These are phyloP conservation scores for Nakaseomyces bracarensis DNA, from an alignment of 1,139 yeast genomes.

Conservation along the genomic window DNA sequence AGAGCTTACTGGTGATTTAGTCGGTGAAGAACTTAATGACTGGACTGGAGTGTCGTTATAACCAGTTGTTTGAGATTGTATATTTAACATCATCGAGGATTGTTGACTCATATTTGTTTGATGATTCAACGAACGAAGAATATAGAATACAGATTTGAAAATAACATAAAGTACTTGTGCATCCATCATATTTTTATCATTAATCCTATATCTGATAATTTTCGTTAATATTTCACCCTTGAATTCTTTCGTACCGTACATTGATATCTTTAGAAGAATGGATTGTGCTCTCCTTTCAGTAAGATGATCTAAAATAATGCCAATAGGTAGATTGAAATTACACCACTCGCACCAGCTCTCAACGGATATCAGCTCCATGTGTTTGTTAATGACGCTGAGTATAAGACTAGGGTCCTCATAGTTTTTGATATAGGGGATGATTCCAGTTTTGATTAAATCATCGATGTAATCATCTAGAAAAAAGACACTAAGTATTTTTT, in stretches of 20 bases:
- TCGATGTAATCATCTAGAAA: conserved; percentile 12
- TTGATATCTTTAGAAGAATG: conserved; percentile 21
- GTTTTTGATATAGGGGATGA: conserved; percentile 6
- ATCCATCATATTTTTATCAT: conserved; percentile 8
- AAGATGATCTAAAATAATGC: conserved; percentile 13
- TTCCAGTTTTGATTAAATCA: conserved; percentile 5
- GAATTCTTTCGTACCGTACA: conserved; percentile 16
- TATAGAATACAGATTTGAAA: conserved; percentile 23
- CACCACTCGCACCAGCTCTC: conserved; percentile 29
- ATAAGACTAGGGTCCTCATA: conserved; percentile 14
- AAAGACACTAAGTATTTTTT: conserved; percentile 12
- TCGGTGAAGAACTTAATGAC: conserved; percentile 6
- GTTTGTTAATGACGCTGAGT: conserved; percentile 19
- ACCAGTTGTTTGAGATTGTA: not conserved
- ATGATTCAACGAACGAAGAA: conserved; percentile 7
- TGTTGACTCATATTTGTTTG: not conserved
- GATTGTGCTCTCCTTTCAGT: conserved; percentile 21
- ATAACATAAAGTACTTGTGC: conserved; percentile 18
- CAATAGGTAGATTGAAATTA: conserved; percentile 13
- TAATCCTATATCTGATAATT: conserved; percentile 11
- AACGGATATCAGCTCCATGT: conserved; percentile 17
- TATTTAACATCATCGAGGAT: not conserved
- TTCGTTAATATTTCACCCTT: conserved; percentile 8
- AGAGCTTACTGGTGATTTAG: conserved; percentile 5
- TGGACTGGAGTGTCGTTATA: not conserved